A percentile compares a stretch with the other conserved stretches of the same genome.
phyloP scores from a whole-genome alignment of 768 basidiomycete species.

The Serendipita sp. region DNA sequence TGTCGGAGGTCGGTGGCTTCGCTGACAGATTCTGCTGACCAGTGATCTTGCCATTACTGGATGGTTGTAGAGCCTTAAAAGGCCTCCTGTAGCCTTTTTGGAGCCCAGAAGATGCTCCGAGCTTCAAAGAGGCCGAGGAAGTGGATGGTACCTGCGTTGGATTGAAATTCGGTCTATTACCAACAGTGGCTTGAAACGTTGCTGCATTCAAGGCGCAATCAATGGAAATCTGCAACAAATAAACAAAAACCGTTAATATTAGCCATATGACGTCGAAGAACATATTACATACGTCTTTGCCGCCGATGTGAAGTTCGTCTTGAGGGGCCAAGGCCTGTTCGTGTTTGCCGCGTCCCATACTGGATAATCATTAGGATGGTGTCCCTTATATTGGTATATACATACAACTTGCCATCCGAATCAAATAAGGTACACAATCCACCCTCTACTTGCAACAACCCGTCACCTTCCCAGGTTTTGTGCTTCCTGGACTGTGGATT shows the following conservation, averaged over 20 bases:
- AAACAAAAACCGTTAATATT: not conserved
- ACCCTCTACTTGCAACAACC: constrained; percentile 18
- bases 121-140: not conserved
- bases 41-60: not conserved
- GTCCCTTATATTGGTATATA: not conserved
- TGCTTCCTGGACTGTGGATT: constrained; percentile 60
- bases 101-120: not conserved
- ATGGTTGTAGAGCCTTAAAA: not conserved
- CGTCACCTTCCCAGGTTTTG: constrained; percentile 66
- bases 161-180: not conserved
- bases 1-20: not conserved
- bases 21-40: not conserved
- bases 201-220: constrained; percentile 9
- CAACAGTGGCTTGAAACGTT: not conserved
- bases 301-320: constrained; percentile 14
- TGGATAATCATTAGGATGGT: not conserved
- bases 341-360: not conserved
- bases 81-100: not conserved
- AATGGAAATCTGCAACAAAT: constrained; percentile 7
- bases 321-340: not conserved
- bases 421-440: not conserved
- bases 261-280: too few relatives aligned
- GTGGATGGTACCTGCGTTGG: not conserved
- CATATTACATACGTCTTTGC: constrained; percentile 13
- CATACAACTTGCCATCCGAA: constrained; percentile 1